Evolutionary conservation across 2,329 filamentous ascomycete genomes (phyloP).

Genomic region (Coniochaeta prunicola): DNA sequence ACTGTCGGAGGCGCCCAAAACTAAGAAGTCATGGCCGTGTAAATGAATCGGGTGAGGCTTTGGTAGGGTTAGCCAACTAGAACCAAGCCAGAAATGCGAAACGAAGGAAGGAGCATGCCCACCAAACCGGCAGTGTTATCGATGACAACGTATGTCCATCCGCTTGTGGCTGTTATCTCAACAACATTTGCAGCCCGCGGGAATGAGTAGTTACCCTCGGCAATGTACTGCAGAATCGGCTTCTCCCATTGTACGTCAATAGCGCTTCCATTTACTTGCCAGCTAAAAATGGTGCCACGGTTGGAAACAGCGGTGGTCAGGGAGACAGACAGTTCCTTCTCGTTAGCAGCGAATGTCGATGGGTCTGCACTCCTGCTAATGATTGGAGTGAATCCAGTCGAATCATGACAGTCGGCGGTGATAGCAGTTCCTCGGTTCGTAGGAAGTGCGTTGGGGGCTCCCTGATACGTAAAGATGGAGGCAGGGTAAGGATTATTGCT

Average conservation of each 20-base stretch:
- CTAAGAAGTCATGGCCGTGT: slow-evolving; percentile 20
- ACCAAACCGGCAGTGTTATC: neutral
- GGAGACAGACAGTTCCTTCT: neutral
- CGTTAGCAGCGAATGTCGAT: slow-evolving; percentile 14
- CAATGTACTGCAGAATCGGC: slow-evolving; percentile 29
- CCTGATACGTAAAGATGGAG: slow-evolving; percentile 30
- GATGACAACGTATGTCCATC: slow-evolving; percentile 1
- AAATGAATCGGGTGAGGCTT: slow-evolving; percentile 7
- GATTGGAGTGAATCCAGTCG: slow-evolving; percentile 15
- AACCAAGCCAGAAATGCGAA: neutral
- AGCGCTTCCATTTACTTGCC: slow-evolving; percentile 24
- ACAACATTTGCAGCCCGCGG: slow-evolving; percentile 12
- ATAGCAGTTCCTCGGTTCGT: slow-evolving; percentile 22
- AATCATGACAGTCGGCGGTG: slow-evolving; percentile 11
- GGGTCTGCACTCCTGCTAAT: slow-evolving; percentile 17
- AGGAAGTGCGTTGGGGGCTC: slow-evolving; percentile 16
- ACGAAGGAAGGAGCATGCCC: neutral
- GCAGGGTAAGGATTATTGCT: slow-evolving; percentile 24
- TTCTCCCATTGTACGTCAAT: slow-evolving; percentile 32
- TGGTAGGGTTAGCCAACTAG: neutral
- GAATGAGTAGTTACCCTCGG: slow-evolving; percentile 19
- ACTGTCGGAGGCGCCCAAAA: slow-evolving; percentile 16
- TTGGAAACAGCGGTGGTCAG: slow-evolving; percentile 14
- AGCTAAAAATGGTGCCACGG: slow-evolving; percentile 16
- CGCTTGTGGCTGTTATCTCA: slow-evolving; percentile 1